Evolutionary conservation across 768 basidiomycete genomes (phyloP), one percentile per base, ranked within the genome.

Genomic region (Gloeostereum incarnatum): DNA sequence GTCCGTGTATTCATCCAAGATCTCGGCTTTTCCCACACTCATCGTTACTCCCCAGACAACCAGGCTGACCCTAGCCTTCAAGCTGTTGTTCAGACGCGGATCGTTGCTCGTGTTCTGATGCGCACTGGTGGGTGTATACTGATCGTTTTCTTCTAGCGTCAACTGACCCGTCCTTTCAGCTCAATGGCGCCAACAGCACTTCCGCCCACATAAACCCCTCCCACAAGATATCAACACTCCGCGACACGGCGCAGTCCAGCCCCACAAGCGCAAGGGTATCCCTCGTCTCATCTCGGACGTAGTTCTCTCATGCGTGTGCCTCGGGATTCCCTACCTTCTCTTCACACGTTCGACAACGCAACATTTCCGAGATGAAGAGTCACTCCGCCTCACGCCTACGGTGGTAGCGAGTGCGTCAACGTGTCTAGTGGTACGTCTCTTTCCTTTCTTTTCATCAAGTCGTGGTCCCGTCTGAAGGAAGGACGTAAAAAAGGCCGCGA

Each of bases 291-390:
- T 76, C 22, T 39, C 73, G 35, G 79, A 84, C 52, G 54, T 85
- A 49, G 21, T 84, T 30, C 55, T 81, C 40, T 73, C 78, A 0
- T 61, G 71, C 45, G 45, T 90, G 17, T 84, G 82, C 50, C 68
- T 90, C 7, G 87, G 87, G 2, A 78, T 90, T 35, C 87, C 87
- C 1, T 87, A 80, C 56, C 56, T 89, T 41, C 85, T 87, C 61
- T 56, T 74, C 45, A 70, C 73, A 36, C 72, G 76, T 36, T 50
- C 67, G 49, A 27, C 17, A 7, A 59, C 65, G 30, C 56, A 62
- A 42, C 68, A 68, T 31, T 55, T 72, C 14, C 49, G 68, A 22
- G 82, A 85, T 51, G 69, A 76, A 35, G 84, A 85, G 54, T 69
- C n/a, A n/a, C n/a, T n/a, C n/a, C n/a, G n/a, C n/a, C n/a, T n/a